Evolutionary conservation across 805 yeast genomes (phyloP), one percentile per base, ranked within the genome.

Genomic region (Candida multigemmis): DNA sequence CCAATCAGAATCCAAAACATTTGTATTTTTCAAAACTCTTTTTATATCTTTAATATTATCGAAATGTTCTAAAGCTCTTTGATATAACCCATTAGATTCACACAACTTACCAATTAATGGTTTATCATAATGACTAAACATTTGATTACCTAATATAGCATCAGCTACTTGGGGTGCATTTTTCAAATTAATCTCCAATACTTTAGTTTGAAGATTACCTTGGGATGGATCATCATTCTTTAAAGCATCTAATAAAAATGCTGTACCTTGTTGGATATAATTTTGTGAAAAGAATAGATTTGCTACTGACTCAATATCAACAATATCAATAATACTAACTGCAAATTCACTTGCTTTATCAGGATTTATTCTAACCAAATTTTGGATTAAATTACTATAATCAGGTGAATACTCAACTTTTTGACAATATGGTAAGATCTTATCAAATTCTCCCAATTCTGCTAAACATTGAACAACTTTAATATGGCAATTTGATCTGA

Each of bases 131-230:
- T 87, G 96, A 40, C 87, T 75, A 63, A 93, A 91, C 84, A 91
- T 89, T 34, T 78, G 77, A 56, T 89, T 91, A 34, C 96, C 96
- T 45, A 91, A 68, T 40, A 91, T 91, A 12, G 99, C 99, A 58
- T 91, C 98, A 22, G 98, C 99, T 31, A 91, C 99, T 68, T 91
- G 98, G 27, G 99, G 99, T 11, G 98, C 98, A 53, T 87, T 93
- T 50, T 84, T 56, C 51, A 91, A 67, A 56, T 91, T 91, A 41
- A 84, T 85, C 59, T 91, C 98, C 41, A 91, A 71, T 27, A 91
- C 74, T 47, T 94, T 76, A 6, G 98, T 91, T 67, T 91, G 98
- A 48, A 91, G 67, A 47, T 86, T 94, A 11, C 96, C 96, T 50
- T 91, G 95, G 37, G 87, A 80, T 21, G 97, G 96, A 20, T 78